phyloP scores from a whole-genome alignment of 2,329 filamentous ascomycete genomes.

The Penicillium rolfsii region DNA sequence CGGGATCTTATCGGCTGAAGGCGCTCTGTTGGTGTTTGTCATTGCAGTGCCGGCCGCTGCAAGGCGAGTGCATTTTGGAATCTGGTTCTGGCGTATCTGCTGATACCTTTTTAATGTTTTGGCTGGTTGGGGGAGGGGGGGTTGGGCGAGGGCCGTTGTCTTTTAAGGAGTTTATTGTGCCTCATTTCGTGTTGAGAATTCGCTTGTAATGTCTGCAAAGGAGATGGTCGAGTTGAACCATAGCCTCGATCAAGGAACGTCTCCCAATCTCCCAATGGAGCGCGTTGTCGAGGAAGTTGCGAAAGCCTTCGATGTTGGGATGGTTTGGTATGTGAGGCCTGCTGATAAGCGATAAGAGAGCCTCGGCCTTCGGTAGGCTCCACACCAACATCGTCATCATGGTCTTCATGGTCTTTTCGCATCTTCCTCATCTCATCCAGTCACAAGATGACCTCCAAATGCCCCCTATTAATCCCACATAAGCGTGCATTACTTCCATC shows the following conservation, averaged over 20 bases:
- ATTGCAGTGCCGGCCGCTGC: slow-evolving; percentile 27
- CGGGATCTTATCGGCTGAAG: slow-evolving; percentile 19
- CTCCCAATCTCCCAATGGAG: neutral
- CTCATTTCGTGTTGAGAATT: slow-evolving; percentile 31
- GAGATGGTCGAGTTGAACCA: neutral
- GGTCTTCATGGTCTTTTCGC: neutral
- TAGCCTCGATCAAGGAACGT: neutral
- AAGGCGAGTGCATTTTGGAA: slow-evolving; percentile 30
- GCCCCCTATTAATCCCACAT: slow-evolving; percentile 32
- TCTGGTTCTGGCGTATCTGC: slow-evolving; percentile 22
- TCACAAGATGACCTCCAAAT: slow-evolving; percentile 13
- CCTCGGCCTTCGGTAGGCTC: neutral
- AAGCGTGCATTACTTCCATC: slow-evolving; percentile 32
- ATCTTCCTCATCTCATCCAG: neutral
- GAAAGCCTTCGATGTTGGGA: neutral
- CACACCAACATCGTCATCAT: neutral
- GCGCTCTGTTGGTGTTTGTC: slow-evolving; percentile 8
- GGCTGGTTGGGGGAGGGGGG: slow-evolving; percentile 7
- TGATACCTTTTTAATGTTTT: slow-evolving; percentile 23
- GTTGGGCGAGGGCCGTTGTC: slow-evolving; percentile 19
- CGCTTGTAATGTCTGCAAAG: slow-evolving; percentile 16
- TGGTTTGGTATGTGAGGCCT: neutral
- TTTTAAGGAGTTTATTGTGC: slow-evolving; percentile 31
- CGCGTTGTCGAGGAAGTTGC: neutral
- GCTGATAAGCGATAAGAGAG: neutral